Evolutionary conservation across 1,284 basidiomycete species (phyloP).

Genomic region (Pseudozyma thailandica): DNA sequence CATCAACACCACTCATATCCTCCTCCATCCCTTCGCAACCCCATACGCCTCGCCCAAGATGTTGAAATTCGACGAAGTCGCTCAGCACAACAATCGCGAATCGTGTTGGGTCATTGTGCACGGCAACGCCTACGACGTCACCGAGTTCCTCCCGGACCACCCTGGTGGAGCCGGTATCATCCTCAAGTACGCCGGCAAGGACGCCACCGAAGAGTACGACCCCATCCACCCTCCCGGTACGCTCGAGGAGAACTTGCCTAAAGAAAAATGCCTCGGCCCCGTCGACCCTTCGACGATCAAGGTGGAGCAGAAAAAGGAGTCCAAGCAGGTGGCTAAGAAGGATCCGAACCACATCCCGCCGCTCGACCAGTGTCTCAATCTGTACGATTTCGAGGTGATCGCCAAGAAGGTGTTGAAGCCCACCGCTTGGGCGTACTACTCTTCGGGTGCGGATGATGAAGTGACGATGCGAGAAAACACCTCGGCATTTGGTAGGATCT

Average conservation of each 20-base stretch:
- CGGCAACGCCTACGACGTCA: conserved; percentile 80
- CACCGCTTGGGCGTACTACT: conserved; percentile 68
- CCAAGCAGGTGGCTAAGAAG: conserved; percentile 20
- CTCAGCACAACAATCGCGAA: conserved; percentile 76
- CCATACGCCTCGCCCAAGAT: too few relatives aligned
- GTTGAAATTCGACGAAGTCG: conserved; percentile 72
- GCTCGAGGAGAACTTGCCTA: conserved; percentile 62
- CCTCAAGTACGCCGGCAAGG: conserved; percentile 80
- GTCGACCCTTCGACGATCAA: conserved; percentile 57
- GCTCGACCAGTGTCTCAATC: conserved; percentile 80
- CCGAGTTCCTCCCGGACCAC: conserved; percentile 82
- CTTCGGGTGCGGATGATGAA: conserved; percentile 72
- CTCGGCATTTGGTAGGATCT: conserved; percentile 87
- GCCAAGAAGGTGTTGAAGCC: conserved; percentile 60
- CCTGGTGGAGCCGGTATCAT: conserved; percentile 77
- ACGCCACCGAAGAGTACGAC: conserved; percentile 74
- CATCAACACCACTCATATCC: not conserved
- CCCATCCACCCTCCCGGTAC: conserved; percentile 66
- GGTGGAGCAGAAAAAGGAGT: conserved; percentile 26
- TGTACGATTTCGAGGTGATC: conserved; percentile 85
- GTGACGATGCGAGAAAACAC: conserved; percentile 80
- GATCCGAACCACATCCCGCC: conserved; percentile 71
- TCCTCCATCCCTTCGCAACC: not conserved
- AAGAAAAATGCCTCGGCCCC: conserved; percentile 62
- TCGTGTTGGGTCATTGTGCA: conserved; percentile 90